phyloP scores from a whole-genome alignment of 805 yeast species.

The Metschnikowia baotianmanensis region DNA sequence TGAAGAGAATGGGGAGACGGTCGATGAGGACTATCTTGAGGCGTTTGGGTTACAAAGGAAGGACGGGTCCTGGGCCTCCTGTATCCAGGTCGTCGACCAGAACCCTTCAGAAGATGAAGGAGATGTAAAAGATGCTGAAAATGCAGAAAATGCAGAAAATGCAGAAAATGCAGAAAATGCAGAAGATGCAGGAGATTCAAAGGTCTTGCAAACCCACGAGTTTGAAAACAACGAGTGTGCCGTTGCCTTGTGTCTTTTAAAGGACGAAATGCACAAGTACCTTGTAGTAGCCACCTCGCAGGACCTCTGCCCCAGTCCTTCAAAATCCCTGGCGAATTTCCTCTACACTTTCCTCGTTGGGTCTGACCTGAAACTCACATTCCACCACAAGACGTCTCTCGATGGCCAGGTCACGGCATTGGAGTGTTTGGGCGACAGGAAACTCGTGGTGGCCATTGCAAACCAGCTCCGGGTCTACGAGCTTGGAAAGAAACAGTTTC shows the following conservation, averaged over 20 bases:
- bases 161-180: too few relatives aligned
- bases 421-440: constrained; percentile 49
- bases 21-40: constrained; percentile 36
- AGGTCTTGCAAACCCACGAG: constrained; percentile 44
- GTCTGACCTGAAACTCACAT: constrained; percentile 35
- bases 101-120: too few relatives aligned
- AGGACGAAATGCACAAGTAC: constrained; percentile 25
- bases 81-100: constrained; percentile 50
- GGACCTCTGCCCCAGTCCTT: constrained; percentile 30
- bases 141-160: too few relatives aligned
- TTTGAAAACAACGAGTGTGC: constrained; percentile 43
- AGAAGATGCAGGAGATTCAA: too few relatives aligned
- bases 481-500: constrained; percentile 74
- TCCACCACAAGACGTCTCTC: constrained; percentile 60
- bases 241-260: constrained; percentile 34
- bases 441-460: constrained; percentile 57
- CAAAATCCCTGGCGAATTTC: constrained; percentile 23
- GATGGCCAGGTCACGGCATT: constrained; percentile 50
- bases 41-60: constrained; percentile 43
- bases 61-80: constrained; percentile 46
- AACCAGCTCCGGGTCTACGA: constrained; percentile 59
- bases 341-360: constrained; percentile 38
- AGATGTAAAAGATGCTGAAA: too few relatives aligned
- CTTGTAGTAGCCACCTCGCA: constrained; percentile 47
- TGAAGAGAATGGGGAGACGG: constrained; percentile 15